Percentiles rank a stretch among this genome's conserved stretches.
phyloP scores from a whole-genome alignment of 345 rosid species.

The Lepidium didymum region DNA sequence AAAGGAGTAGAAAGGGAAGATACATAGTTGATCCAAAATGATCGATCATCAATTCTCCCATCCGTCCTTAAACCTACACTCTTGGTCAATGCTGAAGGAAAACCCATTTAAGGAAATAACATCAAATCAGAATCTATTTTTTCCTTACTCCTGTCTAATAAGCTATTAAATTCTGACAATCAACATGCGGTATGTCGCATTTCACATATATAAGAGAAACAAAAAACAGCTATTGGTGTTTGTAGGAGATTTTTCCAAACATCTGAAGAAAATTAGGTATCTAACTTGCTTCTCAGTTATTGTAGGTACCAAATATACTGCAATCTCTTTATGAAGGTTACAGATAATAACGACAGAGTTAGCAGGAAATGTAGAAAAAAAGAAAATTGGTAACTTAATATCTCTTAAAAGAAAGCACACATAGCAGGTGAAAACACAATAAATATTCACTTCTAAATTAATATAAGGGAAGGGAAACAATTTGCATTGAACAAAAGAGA shows the following conservation, averaged over 20 bases:
- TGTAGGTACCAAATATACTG: background rate
- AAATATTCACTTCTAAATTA: background rate
- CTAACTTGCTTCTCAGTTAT: background rate
- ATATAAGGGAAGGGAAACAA: background rate
- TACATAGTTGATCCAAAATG: constrained; percentile 74
- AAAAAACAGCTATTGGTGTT: background rate
- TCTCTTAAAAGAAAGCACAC: background rate
- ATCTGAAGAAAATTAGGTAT: background rate
- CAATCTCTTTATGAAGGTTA: background rate
- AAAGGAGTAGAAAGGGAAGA: constrained; percentile 67
- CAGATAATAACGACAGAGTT: background rate
- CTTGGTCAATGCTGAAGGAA: constrained; percentile 69
- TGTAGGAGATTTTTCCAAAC: background rate
- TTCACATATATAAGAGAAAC: background rate
- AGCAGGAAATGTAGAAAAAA: background rate
- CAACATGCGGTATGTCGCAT: background rate
- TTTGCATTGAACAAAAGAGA: background rate
- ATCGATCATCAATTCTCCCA: constrained; percentile 90
- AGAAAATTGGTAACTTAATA: background rate
- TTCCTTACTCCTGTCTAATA: background rate
- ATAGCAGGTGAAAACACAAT: background rate
- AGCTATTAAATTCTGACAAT: constrained; percentile 1
- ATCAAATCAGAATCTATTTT: background rate
- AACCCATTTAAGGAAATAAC: constrained; percentile 3
- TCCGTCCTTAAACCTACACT: constrained; percentile 67